phyloP scores from a whole-genome alignment of 352 stramenopile genomes.

The Globisporangium mamillatum region DNA sequence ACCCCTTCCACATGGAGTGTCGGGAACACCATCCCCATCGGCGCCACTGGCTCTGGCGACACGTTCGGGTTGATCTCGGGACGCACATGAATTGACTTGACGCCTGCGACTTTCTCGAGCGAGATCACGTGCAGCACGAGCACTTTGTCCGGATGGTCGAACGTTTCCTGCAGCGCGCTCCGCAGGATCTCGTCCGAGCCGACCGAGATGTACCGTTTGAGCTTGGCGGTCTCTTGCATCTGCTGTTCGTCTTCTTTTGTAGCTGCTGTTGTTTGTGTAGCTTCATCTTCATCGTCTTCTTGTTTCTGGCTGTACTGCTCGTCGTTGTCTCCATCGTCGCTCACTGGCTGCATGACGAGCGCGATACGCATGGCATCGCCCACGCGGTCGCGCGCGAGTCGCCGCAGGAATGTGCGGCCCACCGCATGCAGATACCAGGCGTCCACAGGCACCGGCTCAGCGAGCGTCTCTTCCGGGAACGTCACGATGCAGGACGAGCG shows the following conservation, averaged over 20 bases:
- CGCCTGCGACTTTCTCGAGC: slow-evolving; percentile 45
- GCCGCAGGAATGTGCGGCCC: slow-evolving; percentile 66
- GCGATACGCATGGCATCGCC: slow-evolving; percentile 55
- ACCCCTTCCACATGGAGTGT: slow-evolving; percentile 56
- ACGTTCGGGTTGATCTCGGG: slow-evolving; percentile 80
- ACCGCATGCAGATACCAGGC: slow-evolving; percentile 79
- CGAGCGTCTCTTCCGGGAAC: slow-evolving; percentile 64
- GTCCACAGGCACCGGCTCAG: slow-evolving; percentile 79
- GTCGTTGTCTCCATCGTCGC: slow-evolving; percentile 10
- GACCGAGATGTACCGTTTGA: slow-evolving; percentile 61
- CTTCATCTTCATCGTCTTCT: slow-evolving; percentile 4
- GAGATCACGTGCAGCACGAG: slow-evolving; percentile 78
- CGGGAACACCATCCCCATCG: slow-evolving; percentile 69
- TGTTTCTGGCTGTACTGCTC: slow-evolving; percentile 3
- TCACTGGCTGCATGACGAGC: slow-evolving; percentile 51
- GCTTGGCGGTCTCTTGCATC: neutral
- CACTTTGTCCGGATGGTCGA: slow-evolving; percentile 50
- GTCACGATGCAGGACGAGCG: slow-evolving; percentile 80
- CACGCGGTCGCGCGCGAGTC: slow-evolving; percentile 65
- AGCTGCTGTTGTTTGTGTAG: neutral
- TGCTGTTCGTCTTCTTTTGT: neutral
- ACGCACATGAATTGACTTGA: slow-evolving; percentile 66
- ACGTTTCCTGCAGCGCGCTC: slow-evolving; percentile 63
- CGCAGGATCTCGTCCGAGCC: slow-evolving; percentile 50
- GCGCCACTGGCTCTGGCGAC: slow-evolving; percentile 68